Base-by-base conservation (phyloP, 2,329 filamentous ascomycete genomes). In the Clarireedia homoeocarpa region DNA sequence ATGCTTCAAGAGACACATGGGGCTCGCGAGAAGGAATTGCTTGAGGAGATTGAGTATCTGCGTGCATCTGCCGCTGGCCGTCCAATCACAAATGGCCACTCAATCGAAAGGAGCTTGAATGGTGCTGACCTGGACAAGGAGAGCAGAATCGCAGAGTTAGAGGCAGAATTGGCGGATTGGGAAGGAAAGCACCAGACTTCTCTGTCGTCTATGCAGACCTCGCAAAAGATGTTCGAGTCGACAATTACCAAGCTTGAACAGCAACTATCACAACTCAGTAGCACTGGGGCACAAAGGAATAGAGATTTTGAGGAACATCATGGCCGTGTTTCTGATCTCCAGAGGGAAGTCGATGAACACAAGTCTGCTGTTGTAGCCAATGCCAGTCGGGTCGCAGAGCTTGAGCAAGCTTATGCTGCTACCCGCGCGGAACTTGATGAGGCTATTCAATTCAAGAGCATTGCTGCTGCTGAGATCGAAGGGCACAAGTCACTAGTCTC, bases 341-440 rank as follows among this genome's bases (percentile, higher is more conserved):
- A 88, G 60, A 78, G 73, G 58, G 86, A 95, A 68, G 85, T 96
- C 53, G 84, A 91, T 51, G 84, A 90, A 67, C 91, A 95, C 73
- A 91, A 88, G 72, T 74, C 79, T 3, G 81, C 88, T 39, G 85
- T 95, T 64, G 79, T 80, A 60, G 78, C 75, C 62, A 89, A 91
- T 64, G 76, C 83, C 12, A 69, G 79, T 40, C 88, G 85, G 64
- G 84, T 96, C 30, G 77, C 83, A 3, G 81, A 88, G 61, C 77
- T 96, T 14, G 90, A 96, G 70, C 74, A 84, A 61, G 81, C 85
- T 4, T 86, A 95, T 67, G 71, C 79, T 34, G 77, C 79, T 26
- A 81, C 87, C 51, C 81, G 83, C 65, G 72, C 79, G 48, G 81
- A 92, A 64, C 77, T 95, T 10, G 82, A 89, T 40, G 79, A 86